Conservation (phyloP, 1,284 basidiomycete genomes). For the Singerocomus inundabilis region DNA sequence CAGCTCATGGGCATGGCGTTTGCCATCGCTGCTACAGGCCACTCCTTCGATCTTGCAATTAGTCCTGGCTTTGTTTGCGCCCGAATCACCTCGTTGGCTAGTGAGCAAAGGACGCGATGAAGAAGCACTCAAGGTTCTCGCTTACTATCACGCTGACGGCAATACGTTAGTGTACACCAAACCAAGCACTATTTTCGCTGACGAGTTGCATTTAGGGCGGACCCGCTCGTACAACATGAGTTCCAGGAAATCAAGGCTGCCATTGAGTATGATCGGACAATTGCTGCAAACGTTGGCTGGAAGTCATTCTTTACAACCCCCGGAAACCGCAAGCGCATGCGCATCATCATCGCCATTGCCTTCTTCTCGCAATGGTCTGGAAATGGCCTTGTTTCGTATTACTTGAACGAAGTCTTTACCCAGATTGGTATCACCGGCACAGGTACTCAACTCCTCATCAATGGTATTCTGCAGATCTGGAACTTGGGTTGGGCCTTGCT, state of each 20-base stretch:
- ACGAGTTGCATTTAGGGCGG: constrained; percentile 39
- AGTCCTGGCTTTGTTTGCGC: constrained; percentile 55
- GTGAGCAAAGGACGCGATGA: constrained; percentile 62
- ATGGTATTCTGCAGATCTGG: constrained; percentile 75
- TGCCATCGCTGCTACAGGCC: constrained; percentile 67
- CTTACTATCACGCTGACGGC: constrained; percentile 75
- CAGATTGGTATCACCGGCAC: constrained; percentile 68
- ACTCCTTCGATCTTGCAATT: constrained; percentile 64
- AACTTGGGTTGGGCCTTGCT: constrained; percentile 62
- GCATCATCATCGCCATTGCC: constrained; percentile 66
- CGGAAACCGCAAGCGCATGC: constrained; percentile 68
- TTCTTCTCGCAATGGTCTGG: constrained; percentile 78
- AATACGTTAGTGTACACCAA: constrained; percentile 39
- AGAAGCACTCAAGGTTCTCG: constrained; percentile 60
- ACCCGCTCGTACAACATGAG: constrained; percentile 71
- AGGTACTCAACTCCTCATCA: constrained; percentile 64
- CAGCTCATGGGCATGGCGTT: constrained; percentile 71
- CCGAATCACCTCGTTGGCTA: constrained; percentile 73
- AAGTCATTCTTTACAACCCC: constrained; percentile 53
- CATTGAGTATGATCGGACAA: constrained; percentile 58
- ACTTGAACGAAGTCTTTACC: constrained; percentile 69
- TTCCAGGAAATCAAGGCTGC: constrained; percentile 77
- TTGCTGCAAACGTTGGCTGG: constrained; percentile 60
- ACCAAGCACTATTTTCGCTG: neutral
- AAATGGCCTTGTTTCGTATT: constrained; percentile 75